A percentile compares a stretch with the other conserved stretches of the same genome.
These are phyloP conservation scores for Fusarium sp. DNA, from an alignment of 2,329 filamentous ascomycete species.

Conservation along the genomic window DNA sequence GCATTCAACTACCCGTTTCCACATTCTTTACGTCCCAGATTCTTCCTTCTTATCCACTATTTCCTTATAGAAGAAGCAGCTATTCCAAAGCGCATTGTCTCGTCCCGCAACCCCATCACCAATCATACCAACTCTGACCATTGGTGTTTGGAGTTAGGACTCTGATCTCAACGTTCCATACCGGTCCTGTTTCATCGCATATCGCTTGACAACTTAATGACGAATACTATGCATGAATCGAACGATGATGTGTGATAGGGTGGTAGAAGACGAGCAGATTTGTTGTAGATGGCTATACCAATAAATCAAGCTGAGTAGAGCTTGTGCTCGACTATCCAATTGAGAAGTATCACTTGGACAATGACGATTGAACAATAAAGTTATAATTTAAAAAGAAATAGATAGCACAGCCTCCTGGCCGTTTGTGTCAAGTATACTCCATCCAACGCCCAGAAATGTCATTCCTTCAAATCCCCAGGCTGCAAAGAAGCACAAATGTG, in stretches of 20 bases:
- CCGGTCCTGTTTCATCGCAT: background rate
- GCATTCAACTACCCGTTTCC: background rate
- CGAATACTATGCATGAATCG: background rate
- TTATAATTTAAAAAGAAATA: constrained; percentile 22
- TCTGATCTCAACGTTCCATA: background rate
- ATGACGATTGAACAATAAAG: background rate
- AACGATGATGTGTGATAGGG: background rate
- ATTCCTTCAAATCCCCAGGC: constrained; percentile 31
- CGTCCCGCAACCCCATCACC: background rate
- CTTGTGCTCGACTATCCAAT: no score
- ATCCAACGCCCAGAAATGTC: constrained; percentile 41
- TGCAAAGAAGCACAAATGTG: constrained; percentile 27
- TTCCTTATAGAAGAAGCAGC: background rate
- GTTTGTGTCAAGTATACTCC: constrained; percentile 36
- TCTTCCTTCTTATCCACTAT: background rate
- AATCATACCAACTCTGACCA: background rate
- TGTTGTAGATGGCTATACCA: background rate
- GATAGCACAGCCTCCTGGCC: constrained; percentile 39
- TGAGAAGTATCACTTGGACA: background rate
- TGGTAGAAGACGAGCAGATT: no score
- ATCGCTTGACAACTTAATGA: background rate
- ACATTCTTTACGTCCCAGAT: background rate
- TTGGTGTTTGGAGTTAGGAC: constrained; percentile 7
- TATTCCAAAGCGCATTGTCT: background rate
- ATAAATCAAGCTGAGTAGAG: fast-evolving